A percentile compares a stretch with the other conserved stretches of the same genome.
Evolutionary conservation across 2,329 filamentous ascomycete genomes (phyloP).

Genomic region (Elsinoe fawcettii): DNA sequence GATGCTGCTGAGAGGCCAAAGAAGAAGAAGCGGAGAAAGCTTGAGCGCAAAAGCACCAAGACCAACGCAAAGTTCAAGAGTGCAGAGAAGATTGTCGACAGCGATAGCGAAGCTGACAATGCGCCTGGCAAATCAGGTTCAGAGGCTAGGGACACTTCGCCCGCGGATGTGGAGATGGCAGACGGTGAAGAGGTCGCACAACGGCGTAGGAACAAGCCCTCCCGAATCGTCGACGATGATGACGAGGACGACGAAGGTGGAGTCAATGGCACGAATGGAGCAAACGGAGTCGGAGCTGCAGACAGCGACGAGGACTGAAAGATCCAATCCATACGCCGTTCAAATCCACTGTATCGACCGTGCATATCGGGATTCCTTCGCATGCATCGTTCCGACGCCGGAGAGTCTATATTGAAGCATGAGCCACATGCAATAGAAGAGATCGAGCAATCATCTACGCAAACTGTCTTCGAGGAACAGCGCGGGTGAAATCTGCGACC

Average conservation of each 20-base stretch:
- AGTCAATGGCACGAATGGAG: conserved; percentile 20
- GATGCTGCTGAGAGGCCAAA: conserved; percentile 53
- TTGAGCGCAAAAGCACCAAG: conserved; percentile 46
- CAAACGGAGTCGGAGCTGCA: conserved; percentile 13
- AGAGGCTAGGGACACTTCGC: conserved; percentile 25
- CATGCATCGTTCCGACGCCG: background rate
- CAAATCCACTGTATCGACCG: background rate
- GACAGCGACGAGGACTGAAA: conserved; percentile 16
- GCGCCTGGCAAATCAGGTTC: conserved; percentile 25
- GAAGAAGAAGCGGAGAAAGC: conserved; percentile 52
- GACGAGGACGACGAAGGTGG: conserved; percentile 24
- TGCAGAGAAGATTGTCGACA: conserved; percentile 73
- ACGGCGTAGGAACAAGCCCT: conserved; percentile 25
- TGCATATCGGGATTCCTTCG: background rate
- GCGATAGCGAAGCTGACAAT: conserved; percentile 52
- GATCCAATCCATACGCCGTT: background rate
- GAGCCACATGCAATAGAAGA: background rate
- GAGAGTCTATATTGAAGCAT: background rate
- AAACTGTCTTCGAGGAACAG: background rate
- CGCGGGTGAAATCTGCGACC: background rate
- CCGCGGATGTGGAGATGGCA: conserved; percentile 19
- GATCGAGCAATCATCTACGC: background rate
- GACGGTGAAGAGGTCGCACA: conserved; percentile 18
- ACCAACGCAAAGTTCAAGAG: conserved; percentile 67
- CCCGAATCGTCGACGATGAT: conserved; percentile 29